These are phyloP conservation scores for Dactylorhiza incarnata DNA, from an alignment of 106 monocot species.

Conservation along the genomic window DNA sequence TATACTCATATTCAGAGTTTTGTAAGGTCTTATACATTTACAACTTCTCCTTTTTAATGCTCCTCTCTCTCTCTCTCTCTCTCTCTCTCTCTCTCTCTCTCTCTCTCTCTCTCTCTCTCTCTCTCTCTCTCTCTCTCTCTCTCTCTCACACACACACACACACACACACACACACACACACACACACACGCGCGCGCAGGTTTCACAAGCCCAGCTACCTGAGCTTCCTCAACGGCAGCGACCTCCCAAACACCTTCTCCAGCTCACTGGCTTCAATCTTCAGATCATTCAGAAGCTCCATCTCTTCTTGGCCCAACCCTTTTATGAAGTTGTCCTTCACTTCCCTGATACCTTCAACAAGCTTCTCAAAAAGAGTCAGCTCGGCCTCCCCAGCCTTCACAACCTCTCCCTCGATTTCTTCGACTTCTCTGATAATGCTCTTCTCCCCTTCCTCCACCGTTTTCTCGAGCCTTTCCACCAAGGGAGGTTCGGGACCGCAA, in stretches of 20 bases:
- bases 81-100: too few relatives aligned
- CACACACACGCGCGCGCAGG: too few relatives aligned
- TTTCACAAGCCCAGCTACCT: conserved; percentile 27
- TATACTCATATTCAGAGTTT: too few relatives aligned
- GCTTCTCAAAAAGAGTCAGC: conserved; percentile 40
- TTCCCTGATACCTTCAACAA: conserved; percentile 56
- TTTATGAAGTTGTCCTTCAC: conserved; percentile 41
- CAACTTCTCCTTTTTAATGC: too few relatives aligned
- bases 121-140: too few relatives aligned
- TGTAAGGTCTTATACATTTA: too few relatives aligned
- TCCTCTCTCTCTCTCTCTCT: too few relatives aligned
- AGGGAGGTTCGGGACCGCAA: conserved; percentile 87
- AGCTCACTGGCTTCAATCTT: conserved; percentile 83
- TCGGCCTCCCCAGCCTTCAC: conserved; percentile 55
- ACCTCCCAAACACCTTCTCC: conserved; percentile 65
- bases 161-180: too few relatives aligned
- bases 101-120: too few relatives aligned
- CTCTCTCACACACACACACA: too few relatives aligned
- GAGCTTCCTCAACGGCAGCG: conserved; percentile 73
- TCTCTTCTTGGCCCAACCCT: conserved; percentile 70
- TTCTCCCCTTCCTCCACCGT: conserved; percentile 92
- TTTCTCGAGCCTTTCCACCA: conserved; percentile 79
- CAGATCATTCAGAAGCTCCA: conserved; percentile 72
- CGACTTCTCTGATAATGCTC: conserved; percentile 78
- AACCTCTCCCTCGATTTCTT: conserved; percentile 61